These are phyloP conservation scores for Didymella pinodella DNA, from an alignment of 2,329 filamentous ascomycete species.

Conservation along the genomic window DNA sequence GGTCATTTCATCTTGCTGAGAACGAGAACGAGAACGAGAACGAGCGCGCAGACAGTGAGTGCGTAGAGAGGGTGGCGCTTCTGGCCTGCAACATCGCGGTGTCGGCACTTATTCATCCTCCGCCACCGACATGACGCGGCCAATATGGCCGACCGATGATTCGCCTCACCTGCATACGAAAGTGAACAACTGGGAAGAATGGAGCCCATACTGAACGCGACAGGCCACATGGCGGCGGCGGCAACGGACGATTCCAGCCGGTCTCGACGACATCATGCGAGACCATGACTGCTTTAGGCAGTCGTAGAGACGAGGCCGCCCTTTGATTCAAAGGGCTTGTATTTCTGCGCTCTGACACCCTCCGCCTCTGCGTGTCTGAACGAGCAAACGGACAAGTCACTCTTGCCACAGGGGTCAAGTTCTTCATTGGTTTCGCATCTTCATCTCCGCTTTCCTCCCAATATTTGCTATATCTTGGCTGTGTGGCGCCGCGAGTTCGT, in stretches of 20 bases:
- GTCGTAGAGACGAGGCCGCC: slow-evolving; percentile 5
- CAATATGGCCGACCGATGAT: neutral
- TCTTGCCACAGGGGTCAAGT: neutral
- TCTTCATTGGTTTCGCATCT: neutral
- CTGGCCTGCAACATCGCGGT: neutral
- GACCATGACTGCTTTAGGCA: slow-evolving; percentile 9
- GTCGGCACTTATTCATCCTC: slow-evolving; percentile 9
- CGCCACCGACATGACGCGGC: slow-evolving; percentile 9
- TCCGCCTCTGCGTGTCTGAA: neutral
- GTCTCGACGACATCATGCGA: neutral
- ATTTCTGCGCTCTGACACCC: neutral
- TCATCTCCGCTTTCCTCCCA: neutral
- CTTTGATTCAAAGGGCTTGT: slow-evolving; percentile 9
- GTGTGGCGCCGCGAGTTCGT: neutral
- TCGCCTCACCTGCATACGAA: slow-evolving; percentile 1
- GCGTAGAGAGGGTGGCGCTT: neutral
- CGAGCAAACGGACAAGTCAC: slow-evolving; percentile 1
- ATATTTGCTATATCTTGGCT: neutral
- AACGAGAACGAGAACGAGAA: neutral
- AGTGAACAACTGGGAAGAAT: neutral
- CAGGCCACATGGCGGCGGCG: neutral
- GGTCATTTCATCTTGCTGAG: neutral
- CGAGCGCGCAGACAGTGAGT: neutral
- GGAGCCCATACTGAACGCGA: slow-evolving; percentile 7
- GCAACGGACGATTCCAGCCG: slow-evolving; percentile 4